Percentiles rank a stretch among this genome's conserved stretches.
Conservation (phyloP, 495 filamentous ascomycete genomes). For the Cercophora sp. region DNA sequence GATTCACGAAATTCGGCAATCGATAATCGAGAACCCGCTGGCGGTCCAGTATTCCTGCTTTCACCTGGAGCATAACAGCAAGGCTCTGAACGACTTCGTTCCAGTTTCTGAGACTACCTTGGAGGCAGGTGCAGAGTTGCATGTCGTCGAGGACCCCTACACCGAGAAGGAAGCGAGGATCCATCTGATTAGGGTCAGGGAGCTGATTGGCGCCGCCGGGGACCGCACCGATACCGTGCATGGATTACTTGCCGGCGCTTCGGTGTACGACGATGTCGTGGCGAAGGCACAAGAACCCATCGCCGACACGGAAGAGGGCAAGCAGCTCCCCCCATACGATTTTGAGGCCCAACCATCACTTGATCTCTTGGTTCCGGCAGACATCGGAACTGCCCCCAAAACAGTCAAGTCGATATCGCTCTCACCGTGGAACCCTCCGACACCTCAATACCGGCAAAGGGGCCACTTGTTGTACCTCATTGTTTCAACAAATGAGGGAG, state of each 20-base stretch:
- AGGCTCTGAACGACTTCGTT: constrained; percentile 89
- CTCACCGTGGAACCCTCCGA: constrained; percentile 95
- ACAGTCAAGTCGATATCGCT: constrained; percentile 83
- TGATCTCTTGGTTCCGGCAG: constrained; percentile 64
- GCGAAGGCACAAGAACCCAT: constrained; percentile 51
- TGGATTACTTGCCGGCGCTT: constrained; percentile 80
- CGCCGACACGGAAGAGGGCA: constrained; percentile 50
- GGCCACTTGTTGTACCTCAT: constrained; percentile 92
- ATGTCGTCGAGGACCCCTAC: constrained; percentile 90
- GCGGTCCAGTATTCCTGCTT: constrained; percentile 98
- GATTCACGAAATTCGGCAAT: constrained; percentile 95
- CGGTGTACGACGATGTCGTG: constrained; percentile 74
- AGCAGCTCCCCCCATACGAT: constrained; percentile 59
- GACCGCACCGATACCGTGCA: constrained; percentile 84
- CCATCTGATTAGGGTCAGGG: constrained; percentile 84
- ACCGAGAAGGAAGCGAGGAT: constrained; percentile 97
- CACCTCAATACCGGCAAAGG: constrained; percentile 81
- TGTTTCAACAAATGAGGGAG: constrained; percentile 83
- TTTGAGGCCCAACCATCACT: constrained; percentile 64
- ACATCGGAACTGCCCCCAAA: constrained; percentile 66
- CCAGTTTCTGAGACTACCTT: constrained; percentile 89
- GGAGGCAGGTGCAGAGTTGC: constrained; percentile 66
- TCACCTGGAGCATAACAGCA: constrained; percentile 83
- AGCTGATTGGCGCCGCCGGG: constrained; percentile 87
- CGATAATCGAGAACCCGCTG: constrained; percentile 87